Evolutionary conservation across 2,329 filamentous ascomycete genomes (phyloP).

Genomic region (Fusarium sp.): DNA sequence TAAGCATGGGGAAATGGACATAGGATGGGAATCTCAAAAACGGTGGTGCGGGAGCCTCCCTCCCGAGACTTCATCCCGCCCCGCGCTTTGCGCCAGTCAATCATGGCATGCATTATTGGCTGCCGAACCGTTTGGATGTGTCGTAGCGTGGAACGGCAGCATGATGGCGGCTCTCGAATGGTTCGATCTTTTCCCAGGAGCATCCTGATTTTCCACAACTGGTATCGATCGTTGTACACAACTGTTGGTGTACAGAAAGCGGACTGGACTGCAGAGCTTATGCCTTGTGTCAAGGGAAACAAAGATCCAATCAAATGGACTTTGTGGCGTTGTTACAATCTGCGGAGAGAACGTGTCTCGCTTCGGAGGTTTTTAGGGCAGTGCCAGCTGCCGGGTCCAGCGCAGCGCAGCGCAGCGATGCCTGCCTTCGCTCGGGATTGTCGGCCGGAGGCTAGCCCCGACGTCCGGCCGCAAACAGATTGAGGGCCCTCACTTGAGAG

Average conservation of each 20-base stretch:
- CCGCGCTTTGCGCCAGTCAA: constrained; percentile 41
- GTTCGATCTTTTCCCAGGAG: constrained; percentile 3
- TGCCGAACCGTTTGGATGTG: constrained; percentile 27
- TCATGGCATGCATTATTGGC: constrained; percentile 31
- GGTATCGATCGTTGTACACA: constrained; percentile 8
- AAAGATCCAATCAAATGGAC: neutral
- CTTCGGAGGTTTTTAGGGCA: constrained; percentile 28
- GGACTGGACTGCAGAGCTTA: constrained; percentile 10
- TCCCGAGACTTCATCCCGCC: constrained; percentile 40
- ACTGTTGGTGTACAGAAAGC: constrained; percentile 16
- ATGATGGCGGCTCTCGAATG: constrained; percentile 27
- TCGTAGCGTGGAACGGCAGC: constrained; percentile 16
- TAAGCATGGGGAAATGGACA: constrained; percentile 21
- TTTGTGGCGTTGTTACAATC: constrained; percentile 32
- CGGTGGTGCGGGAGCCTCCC: constrained; percentile 42
- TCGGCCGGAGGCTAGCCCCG: constrained; percentile 9
- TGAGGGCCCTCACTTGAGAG: constrained; percentile 30
- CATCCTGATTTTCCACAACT: constrained; percentile 9
- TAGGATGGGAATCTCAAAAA: constrained; percentile 21
- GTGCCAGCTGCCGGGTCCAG: constrained; percentile 9
- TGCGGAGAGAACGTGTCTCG: constrained; percentile 30
- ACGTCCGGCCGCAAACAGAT: constrained; percentile 4
- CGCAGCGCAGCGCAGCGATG: neutral
- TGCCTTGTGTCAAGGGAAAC: constrained; percentile 31
- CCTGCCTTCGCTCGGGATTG: constrained; percentile 8